Evolutionary conservation across 768 basidiomycete species (phyloP).

Genomic region (Kwoniella newhampshirensis): DNA sequence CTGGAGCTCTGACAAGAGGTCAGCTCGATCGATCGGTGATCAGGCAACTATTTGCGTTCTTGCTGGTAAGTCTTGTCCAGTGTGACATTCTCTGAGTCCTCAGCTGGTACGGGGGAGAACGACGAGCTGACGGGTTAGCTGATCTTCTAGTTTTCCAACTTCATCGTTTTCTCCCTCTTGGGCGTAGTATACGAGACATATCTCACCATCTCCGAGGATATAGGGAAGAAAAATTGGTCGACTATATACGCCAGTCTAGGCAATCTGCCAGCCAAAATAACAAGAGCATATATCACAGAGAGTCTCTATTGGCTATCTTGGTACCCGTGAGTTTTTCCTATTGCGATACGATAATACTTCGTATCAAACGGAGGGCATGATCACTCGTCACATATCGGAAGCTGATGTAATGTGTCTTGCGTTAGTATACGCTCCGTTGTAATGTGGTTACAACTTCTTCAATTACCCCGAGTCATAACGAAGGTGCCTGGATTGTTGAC

Average conservation of each 20-base stretch:
- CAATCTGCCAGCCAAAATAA: slow-evolving; percentile 37
- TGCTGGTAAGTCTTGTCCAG: slow-evolving; percentile 23
- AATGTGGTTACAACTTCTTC: slow-evolving; percentile 31
- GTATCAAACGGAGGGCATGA: no score
- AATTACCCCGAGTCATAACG: slow-evolving; percentile 24
- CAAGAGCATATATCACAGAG: slow-evolving; percentile 44
- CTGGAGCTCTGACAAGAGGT: slow-evolving; percentile 37
- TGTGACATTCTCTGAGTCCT: background rate
- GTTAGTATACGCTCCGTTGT: slow-evolving; percentile 21
- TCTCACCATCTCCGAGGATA: slow-evolving; percentile 23
- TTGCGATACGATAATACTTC: background rate
- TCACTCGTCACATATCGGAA: background rate
- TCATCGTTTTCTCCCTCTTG: slow-evolving; percentile 41
- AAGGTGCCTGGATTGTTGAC: slow-evolving; percentile 8
- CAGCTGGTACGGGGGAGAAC: background rate
- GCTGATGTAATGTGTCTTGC: background rate
- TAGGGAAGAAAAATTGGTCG: slow-evolving; percentile 25
- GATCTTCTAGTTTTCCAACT: slow-evolving; percentile 33
- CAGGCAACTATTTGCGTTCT: slow-evolving; percentile 38
- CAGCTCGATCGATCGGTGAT: slow-evolving; percentile 43
- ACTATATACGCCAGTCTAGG: slow-evolving; percentile 30
- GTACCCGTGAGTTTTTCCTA: slow-evolving; percentile 40
- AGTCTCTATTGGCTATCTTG: slow-evolving; percentile 46
- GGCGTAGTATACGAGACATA: slow-evolving; percentile 42
- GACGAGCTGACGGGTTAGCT: background rate